Evolutionary conservation across 2,329 filamentous ascomycete genomes (phyloP).

Genomic region (Trichoderma oligosporum): DNA sequence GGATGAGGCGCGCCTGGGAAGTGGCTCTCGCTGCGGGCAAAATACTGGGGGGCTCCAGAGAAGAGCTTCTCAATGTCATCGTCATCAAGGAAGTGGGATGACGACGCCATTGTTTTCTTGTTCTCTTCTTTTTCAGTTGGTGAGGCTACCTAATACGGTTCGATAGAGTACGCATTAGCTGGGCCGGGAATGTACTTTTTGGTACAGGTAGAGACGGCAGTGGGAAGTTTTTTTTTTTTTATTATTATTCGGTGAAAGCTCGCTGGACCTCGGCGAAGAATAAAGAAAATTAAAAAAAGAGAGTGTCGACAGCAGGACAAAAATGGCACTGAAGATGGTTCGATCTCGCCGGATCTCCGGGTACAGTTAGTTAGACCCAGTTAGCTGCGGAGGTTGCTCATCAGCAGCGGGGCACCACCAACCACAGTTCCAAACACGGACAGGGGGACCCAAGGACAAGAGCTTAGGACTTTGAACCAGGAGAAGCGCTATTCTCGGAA

Average conservation of each 20-base stretch:
- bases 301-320: slow-evolving; percentile 5
- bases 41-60: slow-evolving; percentile 72
- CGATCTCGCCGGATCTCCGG: slow-evolving; percentile 17
- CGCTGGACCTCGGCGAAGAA: slow-evolving; percentile 11
- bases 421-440: slow-evolving; percentile 1
- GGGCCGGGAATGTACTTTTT: too few relatives aligned
- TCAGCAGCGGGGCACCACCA: slow-evolving; percentile 11
- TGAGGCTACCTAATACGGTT: slow-evolving; percentile 8
- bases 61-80: slow-evolving; percentile 66
- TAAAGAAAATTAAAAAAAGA: background rate
- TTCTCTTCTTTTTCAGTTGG: background rate
- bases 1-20: slow-evolving; percentile 58
- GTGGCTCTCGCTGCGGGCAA: slow-evolving; percentile 57
- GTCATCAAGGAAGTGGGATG: slow-evolving; percentile 48
- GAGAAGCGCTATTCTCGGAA: slow-evolving; percentile 14
- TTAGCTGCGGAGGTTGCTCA: slow-evolving; percentile 17
- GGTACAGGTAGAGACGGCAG: background rate
- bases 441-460: background rate
- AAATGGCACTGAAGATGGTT: slow-evolving; percentile 19
- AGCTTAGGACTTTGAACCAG: background rate
- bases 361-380: slow-evolving; percentile 1
- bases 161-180: slow-evolving; percentile 10
- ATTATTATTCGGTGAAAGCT: slow-evolving; percentile 5
- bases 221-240: background rate
- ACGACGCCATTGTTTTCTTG: slow-evolving; percentile 51